Evolutionary conservation across 2,329 filamentous ascomycete genomes (phyloP), one percentile per base, ranked within the genome.

Genomic region (Phaeosphaeriaceae sp.): DNA sequence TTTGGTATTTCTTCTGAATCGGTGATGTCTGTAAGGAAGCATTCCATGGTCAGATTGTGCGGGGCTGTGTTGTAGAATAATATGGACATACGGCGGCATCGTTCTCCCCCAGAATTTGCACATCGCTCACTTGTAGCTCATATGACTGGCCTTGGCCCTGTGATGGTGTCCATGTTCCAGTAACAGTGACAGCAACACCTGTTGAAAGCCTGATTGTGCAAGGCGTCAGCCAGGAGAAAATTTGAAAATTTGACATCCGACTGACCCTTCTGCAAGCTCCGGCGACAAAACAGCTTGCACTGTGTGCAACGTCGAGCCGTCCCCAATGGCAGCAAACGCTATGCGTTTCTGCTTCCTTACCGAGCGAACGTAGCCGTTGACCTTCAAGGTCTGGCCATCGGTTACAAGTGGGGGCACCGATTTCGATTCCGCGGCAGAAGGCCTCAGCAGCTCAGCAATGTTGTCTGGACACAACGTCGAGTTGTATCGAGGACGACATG

Each of bases 1-100:
- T 92, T 69, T 97, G 93, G 69, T 95, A 97, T 79, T 98, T 98
- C 79, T 97, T 97, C 79, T 99, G 95, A 22, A 99, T 87, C 2
- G 95, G 95, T 74, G 92, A 96, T 62, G 89, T 91, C 91, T 98
- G 54, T 42, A 66, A 52, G 47, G 27, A 42, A 24, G 64, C 27
- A 59, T 60, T 25, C 52, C 54, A 59, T 24, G 27, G 61, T 69
- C 60, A 73, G 69, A 63, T 42, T 22, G 51, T 46, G 21, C 36
- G 40, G 25, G 19, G 22, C 20, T 27, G 17, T 17, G 11, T 22
- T n/a, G 22, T 17, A 13, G 24, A 13, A 11, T 19, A 2, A 41
- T 24, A 25, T 22, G 19, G 17, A 79, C 87, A 77, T 83, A 95
- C 92, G 78, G 89, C 86, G 66, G 92, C 85, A 80, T 97, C 89